Conservation (phyloP, 768 basidiomycete genomes). For the Agrocybe praecox region DNA sequence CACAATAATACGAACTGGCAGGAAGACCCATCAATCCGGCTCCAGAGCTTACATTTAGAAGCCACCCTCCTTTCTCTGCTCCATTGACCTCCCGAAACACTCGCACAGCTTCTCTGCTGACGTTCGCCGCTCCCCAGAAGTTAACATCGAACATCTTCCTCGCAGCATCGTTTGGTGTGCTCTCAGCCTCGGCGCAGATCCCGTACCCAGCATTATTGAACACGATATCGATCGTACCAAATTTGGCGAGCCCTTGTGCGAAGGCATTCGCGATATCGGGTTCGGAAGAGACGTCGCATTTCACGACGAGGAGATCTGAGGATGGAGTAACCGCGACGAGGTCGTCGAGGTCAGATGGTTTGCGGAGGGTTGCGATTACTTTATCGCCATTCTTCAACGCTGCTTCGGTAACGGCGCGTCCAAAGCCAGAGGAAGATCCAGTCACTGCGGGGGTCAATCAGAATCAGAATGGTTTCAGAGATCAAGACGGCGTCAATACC, state of each 20-base stretch:
- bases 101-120: not conserved
- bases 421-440: not conserved
- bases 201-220: not conserved
- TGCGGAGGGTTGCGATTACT: not conserved
- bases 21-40: not conserved
- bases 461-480: not conserved
- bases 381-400: not conserved
- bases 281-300: not conserved
- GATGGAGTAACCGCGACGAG: not conserved
- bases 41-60: not conserved
- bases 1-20: not conserved
- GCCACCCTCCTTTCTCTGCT: not conserved
- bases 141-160: not conserved
- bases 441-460: not conserved
- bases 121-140: slow-evolving; percentile 1
- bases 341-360: not conserved
- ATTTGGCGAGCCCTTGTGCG: not conserved
- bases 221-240: not conserved
- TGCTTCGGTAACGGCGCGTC: not conserved
- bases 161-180: not conserved
- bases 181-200: not conserved
- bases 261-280: not conserved
- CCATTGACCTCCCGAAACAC: slow-evolving; percentile 1
- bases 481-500: slow-evolving; percentile 22
- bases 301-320: not conserved